A percentile compares a stretch with the other conserved stretches of the same genome.
Conservation (phyloP, 129 eudicot species). For the Helianthus tuberosus region DNA sequence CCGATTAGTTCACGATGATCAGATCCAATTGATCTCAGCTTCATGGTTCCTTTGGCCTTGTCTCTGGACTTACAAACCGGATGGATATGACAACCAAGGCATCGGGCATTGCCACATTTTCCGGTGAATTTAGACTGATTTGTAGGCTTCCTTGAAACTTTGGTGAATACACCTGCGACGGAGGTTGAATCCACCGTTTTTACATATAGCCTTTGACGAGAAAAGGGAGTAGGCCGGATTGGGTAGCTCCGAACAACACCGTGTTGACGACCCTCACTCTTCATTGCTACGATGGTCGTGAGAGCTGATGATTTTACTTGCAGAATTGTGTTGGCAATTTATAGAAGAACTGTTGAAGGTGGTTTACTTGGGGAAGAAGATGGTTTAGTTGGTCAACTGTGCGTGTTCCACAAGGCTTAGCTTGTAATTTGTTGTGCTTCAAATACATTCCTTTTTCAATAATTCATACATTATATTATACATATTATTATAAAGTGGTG, state of each 20-base stretch:
- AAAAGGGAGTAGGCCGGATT: conserved; percentile 25
- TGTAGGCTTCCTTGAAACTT: conserved; percentile 59
- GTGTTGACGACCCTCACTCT: conserved; percentile 53
- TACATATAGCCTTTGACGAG: conserved; percentile 19
- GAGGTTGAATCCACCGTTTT: conserved; percentile 43
- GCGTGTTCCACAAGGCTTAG: conserved; percentile 21
- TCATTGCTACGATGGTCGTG: conserved; percentile 33
- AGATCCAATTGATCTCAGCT: conserved; percentile 36
- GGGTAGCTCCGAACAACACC: conserved; percentile 46
- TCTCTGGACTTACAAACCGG: conserved; percentile 66
- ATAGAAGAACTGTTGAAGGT: conserved; percentile 16
- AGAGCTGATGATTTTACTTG: background rate
- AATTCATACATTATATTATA: background rate
- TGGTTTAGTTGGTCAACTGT: conserved; percentile 27
- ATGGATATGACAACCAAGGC: conserved; percentile 53
- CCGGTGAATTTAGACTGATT: conserved; percentile 88
- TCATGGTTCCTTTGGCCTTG: conserved; percentile 63
- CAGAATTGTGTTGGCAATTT: conserved; percentile 3
- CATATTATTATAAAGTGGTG: too few species aligned
- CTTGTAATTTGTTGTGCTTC: background rate
- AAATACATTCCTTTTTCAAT: background rate
- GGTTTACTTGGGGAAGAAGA: conserved; percentile 41
- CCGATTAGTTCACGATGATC: conserved; percentile 14
- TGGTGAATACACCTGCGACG: conserved; percentile 60
- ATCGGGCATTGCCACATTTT: conserved; percentile 47